Evolutionary conservation across 805 yeast genomes (phyloP).

Genomic region (Schizosaccharomyces pombe): DNA sequence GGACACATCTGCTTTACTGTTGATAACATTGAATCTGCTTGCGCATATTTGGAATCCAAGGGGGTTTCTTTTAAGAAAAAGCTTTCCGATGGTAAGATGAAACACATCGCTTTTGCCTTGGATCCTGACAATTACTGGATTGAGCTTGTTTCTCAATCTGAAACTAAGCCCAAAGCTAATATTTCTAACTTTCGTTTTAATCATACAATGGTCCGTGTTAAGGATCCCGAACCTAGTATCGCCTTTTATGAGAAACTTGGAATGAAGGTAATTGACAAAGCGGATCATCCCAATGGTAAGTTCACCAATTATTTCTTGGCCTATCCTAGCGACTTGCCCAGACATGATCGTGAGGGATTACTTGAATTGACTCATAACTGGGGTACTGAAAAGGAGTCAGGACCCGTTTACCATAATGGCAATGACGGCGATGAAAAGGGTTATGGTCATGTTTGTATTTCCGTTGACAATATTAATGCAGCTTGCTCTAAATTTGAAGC

Average conservation of each 20-base stretch:
- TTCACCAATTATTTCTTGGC: slow-evolving; percentile 76
- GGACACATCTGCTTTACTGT: slow-evolving; percentile 86
- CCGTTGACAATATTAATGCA: slow-evolving; percentile 37
- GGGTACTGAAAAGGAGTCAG: slow-evolving; percentile 70
- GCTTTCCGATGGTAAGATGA: slow-evolving; percentile 73
- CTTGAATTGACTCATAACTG: slow-evolving; percentile 85
- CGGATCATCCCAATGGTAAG: slow-evolving; percentile 40
- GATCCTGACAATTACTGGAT: slow-evolving; percentile 97
- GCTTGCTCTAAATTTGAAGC: slow-evolving; percentile 26
- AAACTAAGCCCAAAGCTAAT: slow-evolving; percentile 22
- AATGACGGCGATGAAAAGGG: slow-evolving; percentile 51
- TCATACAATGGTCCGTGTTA: slow-evolving; percentile 37
- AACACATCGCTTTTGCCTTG: slow-evolving; percentile 72
- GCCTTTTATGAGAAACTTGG: slow-evolving; percentile 70
- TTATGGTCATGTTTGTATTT: slow-evolving; percentile 64
- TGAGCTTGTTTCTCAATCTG: slow-evolving; percentile 41
- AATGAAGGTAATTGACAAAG: slow-evolving; percentile 40
- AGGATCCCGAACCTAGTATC: slow-evolving; percentile 54
- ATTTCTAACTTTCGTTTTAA: slow-evolving; percentile 18
- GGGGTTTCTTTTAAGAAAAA: slow-evolving; percentile 65
- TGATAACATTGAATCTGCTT: slow-evolving; percentile 44
- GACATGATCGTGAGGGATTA: slow-evolving; percentile 20
- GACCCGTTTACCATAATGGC: slow-evolving; percentile 55
- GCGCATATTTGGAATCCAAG: slow-evolving; percentile 30
- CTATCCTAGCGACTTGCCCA: slow-evolving; percentile 27